Percentiles rank a stretch among this genome's conserved stretches.
Conservation (phyloP, 192 early-diverging fungal genomes). For the Backusella liffmaniae region DNA sequence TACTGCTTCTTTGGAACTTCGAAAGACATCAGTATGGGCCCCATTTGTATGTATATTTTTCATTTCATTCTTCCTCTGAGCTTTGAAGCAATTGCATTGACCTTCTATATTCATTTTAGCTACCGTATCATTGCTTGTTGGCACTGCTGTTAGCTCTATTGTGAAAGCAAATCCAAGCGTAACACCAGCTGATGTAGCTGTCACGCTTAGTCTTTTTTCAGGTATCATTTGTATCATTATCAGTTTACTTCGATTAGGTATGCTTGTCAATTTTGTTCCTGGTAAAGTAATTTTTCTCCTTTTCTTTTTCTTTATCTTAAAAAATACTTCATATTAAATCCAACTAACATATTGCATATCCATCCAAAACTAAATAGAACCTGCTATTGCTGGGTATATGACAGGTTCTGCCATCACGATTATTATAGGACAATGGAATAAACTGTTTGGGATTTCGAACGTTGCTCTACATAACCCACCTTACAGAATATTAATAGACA, state of each 20-base stretch:
- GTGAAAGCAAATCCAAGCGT: conserved; percentile 13
- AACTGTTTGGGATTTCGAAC: conserved; percentile 74
- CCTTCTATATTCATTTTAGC: conserved; percentile 23
- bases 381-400: conserved; percentile 86
- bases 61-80: neutral
- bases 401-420: conserved; percentile 81
- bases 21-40: conserved; percentile 73
- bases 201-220: conserved; percentile 46
- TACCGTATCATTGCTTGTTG: conserved; percentile 75
- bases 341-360: neutral
- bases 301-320: neutral
- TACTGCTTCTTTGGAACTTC: conserved; percentile 73
- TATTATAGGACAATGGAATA: conserved; percentile 73
- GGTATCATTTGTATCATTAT: conserved; percentile 69
- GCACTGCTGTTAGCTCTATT: conserved; percentile 52
- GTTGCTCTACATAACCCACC: conserved; percentile 69
- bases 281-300: conserved; percentile 9
- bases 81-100: neutral
- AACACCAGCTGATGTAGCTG: conserved; percentile 60
- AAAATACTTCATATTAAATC: neutral
- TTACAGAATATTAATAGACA: conserved; percentile 40
- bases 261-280: conserved; percentile 86
- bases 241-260: conserved; percentile 79
- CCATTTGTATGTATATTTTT: conserved; percentile 44
- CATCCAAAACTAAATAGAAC: conserved; percentile 36